Conservation (phyloP, 345 rosid species). For the Brassica incana region DNA sequence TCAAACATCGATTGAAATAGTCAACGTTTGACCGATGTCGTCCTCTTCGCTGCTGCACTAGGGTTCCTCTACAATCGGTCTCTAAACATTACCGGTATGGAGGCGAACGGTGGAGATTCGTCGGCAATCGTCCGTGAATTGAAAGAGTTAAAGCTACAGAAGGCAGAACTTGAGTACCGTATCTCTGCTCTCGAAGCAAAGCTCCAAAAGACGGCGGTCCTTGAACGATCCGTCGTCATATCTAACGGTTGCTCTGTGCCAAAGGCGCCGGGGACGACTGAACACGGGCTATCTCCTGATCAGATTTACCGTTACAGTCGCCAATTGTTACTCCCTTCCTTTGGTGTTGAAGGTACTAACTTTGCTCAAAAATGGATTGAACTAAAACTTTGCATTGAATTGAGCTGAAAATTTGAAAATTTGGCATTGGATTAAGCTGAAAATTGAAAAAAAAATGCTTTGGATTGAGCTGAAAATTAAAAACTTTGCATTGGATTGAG, state of each 20-base stretch:
- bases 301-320: slow-evolving; percentile 88
- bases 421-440: background rate
- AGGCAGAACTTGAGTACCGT: slow-evolving; percentile 57
- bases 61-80: slow-evolving; percentile 1
- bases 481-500: too few relatives aligned
- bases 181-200: slow-evolving; percentile 66
- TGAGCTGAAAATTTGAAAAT: slow-evolving; percentile 9
- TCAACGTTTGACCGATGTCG: slow-evolving; percentile 14
- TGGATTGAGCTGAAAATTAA: too few relatives aligned
- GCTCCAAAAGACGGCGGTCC: slow-evolving; percentile 43
- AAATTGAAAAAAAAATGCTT: too few relatives aligned
- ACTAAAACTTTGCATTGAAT: too few relatives aligned
- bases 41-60: background rate
- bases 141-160: slow-evolving; percentile 48
- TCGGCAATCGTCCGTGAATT: slow-evolving; percentile 47
- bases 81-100: slow-evolving; percentile 39
- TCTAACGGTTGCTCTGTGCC: slow-evolving; percentile 38
- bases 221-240: slow-evolving; percentile 33
- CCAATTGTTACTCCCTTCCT: slow-evolving; percentile 81
- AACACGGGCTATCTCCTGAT: slow-evolving; percentile 62
- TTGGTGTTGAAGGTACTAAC: slow-evolving; percentile 80
- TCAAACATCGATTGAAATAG: background rate
- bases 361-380: background rate
- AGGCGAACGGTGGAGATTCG: slow-evolving; percentile 27
- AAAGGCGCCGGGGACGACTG: too few relatives aligned